These are phyloP conservation scores for Porogramme epimiltina DNA, from an alignment of 1,284 basidiomycete species.

Conservation along the genomic window DNA sequence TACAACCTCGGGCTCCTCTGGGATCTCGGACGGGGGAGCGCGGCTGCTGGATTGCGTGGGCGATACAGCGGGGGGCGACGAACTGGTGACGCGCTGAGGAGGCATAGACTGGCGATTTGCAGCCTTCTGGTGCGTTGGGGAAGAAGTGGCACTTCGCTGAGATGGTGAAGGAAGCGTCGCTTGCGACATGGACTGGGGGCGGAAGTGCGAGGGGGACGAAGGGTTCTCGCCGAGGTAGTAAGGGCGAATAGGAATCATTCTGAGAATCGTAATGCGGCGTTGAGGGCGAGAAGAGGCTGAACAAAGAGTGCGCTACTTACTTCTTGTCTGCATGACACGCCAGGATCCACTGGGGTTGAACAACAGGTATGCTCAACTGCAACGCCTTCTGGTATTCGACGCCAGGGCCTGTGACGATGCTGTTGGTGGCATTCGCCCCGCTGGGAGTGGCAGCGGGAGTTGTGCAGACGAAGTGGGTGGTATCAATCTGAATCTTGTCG, in stretches of 20 bases:
- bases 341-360: conserved; percentile 88
- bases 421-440: conserved; percentile 59
- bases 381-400: conserved; percentile 90
- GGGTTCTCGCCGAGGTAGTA: conserved; percentile 78
- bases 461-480: conserved; percentile 95
- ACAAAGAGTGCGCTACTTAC: conserved; percentile 43
- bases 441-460: conserved; percentile 72
- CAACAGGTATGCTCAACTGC: conserved; percentile 87
- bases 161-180: conserved; percentile 47
- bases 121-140: conserved; percentile 35
- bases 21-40: conserved; percentile 35
- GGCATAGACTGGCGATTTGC: conserved; percentile 65
- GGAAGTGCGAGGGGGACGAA: conserved; percentile 48
- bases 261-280: conserved; percentile 31
- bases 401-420: conserved; percentile 57
- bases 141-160: conserved; percentile 42
- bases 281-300: neutral
- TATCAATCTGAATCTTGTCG: conserved; percentile 94
- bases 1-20: conserved; percentile 52
- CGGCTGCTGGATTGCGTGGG: conserved; percentile 38
- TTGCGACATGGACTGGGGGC: conserved; percentile 79
- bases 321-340: conserved; percentile 83
- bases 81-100: conserved; percentile 40
- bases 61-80: conserved; percentile 41
- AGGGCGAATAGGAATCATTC: conserved; percentile 84